phyloP scores from a whole-genome alignment of 2,329 filamentous ascomycete genomes.

The Mariannaea elegans region DNA sequence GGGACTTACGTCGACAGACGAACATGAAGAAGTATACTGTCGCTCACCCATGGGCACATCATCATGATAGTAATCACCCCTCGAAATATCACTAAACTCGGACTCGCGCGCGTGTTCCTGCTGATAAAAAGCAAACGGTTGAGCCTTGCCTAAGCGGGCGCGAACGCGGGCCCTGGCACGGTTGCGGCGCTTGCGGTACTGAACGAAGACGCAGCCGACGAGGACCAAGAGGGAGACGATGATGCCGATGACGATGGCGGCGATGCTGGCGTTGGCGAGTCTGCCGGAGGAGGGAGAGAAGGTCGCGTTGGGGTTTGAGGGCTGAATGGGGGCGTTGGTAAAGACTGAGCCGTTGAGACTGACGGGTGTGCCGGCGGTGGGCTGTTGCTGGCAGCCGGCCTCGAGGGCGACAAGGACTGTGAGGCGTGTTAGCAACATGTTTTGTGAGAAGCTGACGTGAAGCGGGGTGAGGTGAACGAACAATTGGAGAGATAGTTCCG shows the following conservation, averaged over 20 bases:
- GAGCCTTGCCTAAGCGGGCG: conserved; percentile 36
- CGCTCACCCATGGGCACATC: conserved; percentile 32
- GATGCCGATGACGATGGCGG: conserved; percentile 53
- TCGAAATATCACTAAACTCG: conserved; percentile 28
- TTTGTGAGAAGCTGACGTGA: not conserved
- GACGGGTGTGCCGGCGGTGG: conserved; percentile 47
- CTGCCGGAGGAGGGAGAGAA: conserved; percentile 9
- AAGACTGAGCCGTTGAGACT: conserved; percentile 58
- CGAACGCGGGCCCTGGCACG: conserved; percentile 22
- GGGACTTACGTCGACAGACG: conserved; percentile 3
- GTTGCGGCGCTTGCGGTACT: conserved; percentile 55
- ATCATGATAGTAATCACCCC: conserved; percentile 1
- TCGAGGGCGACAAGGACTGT: conserved; percentile 60
- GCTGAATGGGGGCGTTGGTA: conserved; percentile 42
- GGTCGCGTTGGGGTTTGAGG: conserved; percentile 45
- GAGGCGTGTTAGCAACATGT: conserved; percentile 6
- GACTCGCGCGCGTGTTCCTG: conserved; percentile 47
- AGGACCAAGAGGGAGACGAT: conserved; percentile 49
- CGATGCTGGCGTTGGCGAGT: conserved; percentile 52
- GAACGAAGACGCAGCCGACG: conserved; percentile 54
- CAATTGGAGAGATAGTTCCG: conserved; percentile 60
- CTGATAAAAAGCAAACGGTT: conserved; percentile 62
- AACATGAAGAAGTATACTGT: not conserved
- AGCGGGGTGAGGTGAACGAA: conserved; percentile 41
- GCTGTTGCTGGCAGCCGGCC: conserved; percentile 60